Percentiles rank a stretch among this genome's conserved stretches.
Evolutionary conservation across 176 grass and related monocot species (phyloP).

Genomic region (Oryza officinalis): DNA sequence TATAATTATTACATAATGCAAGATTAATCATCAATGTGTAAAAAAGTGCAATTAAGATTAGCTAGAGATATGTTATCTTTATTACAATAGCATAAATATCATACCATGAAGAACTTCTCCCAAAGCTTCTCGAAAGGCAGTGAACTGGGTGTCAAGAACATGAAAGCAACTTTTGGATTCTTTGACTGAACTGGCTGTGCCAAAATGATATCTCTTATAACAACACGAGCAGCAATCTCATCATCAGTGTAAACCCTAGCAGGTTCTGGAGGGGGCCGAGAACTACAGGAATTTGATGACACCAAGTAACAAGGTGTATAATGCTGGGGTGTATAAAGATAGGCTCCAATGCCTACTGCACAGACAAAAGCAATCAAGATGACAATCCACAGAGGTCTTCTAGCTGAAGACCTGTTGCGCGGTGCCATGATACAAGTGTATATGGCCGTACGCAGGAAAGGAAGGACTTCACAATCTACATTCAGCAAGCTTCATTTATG

Average conservation of each 20-base stretch:
- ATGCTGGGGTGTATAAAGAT: conserved; percentile 68
- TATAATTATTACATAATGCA: not conserved
- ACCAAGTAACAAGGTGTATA: conserved; percentile 77
- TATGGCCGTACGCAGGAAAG: not conserved
- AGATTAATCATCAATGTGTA: not conserved
- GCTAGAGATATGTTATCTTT: not conserved
- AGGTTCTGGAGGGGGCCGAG: conserved; percentile 69
- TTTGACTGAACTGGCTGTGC: conserved; percentile 55
- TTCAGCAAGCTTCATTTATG: conserved; percentile 42
- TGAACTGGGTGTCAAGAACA: conserved; percentile 94
- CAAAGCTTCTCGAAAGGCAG: conserved; percentile 97
- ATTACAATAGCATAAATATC: conserved; percentile 23
- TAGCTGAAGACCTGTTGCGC: conserved; percentile 67
- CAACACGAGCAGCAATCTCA: conserved; percentile 70
- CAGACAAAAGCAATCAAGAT: conserved; percentile 72
- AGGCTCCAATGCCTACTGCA: conserved; percentile 51
- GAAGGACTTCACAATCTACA: conserved; percentile 49
- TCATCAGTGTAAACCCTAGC: conserved; percentile 81
- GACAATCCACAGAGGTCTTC: conserved; percentile 76
- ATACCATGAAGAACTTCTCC: conserved; percentile 98
- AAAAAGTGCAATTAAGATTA: not conserved
- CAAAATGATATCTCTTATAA: conserved; percentile 73
- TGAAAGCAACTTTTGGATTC: conserved; percentile 97
- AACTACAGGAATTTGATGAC: conserved; percentile 67
- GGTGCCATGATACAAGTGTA: conserved; percentile 51